A percentile compares a stretch with the other conserved stretches of the same genome.
These are phyloP conservation scores for Lepraria neglecta DNA, from an alignment of 495 filamentous ascomycete species.

Conservation along the genomic window DNA sequence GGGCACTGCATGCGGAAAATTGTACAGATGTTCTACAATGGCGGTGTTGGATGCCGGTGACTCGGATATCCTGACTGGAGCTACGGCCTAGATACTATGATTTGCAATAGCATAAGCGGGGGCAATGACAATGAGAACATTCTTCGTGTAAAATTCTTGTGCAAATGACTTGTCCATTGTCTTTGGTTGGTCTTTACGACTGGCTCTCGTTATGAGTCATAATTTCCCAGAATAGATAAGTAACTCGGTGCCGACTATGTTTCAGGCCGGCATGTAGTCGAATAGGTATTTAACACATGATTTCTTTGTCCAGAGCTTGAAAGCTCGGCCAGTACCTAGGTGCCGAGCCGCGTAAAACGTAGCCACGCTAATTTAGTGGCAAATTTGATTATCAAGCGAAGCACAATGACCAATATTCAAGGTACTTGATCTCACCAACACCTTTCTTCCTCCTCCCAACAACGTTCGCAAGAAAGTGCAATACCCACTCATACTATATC, in stretches of 20 bases:
- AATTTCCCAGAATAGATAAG: no score
- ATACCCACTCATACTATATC: slow-evolving; percentile 52
- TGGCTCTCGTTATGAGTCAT: no score
- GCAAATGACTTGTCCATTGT: background rate
- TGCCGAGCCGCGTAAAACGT: background rate
- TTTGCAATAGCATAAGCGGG: slow-evolving; percentile 22
- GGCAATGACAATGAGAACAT: background rate
- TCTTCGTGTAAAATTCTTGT: background rate
- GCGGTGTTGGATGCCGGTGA: slow-evolving; percentile 94
- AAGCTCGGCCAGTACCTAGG: background rate
- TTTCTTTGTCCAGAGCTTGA: no score
- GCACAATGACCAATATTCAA: slow-evolving; percentile 13
- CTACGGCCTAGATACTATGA: slow-evolving; percentile 45
- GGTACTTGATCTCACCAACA: background rate
- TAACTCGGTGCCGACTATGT: no score
- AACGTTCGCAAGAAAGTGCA: slow-evolving; percentile 49
- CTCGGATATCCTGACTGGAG: slow-evolving; percentile 84
- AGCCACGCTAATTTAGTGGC: slow-evolving; percentile 6
- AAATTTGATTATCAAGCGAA: slow-evolving; percentile 22
- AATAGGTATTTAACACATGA: no score
- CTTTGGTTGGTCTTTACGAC: no score
- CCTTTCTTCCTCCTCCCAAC: background rate
- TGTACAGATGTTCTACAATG: slow-evolving; percentile 81
- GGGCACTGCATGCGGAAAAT: slow-evolving; percentile 88
- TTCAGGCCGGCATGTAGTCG: no score